Evolutionary conservation across 768 basidiomycete genomes (phyloP), one percentile per base, ranked within the genome.

Genomic region (Hygrocybe coccinea): DNA sequence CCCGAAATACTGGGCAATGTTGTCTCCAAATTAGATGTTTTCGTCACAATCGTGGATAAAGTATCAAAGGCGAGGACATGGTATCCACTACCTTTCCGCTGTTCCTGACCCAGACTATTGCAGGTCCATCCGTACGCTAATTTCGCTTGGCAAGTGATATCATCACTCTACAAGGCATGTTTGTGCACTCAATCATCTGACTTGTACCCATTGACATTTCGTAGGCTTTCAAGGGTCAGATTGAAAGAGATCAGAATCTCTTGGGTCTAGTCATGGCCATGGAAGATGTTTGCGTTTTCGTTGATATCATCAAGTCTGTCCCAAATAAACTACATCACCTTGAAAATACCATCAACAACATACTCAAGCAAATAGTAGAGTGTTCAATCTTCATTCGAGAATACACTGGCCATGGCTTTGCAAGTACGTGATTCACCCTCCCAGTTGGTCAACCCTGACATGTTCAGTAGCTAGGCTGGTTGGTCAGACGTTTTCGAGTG

Each of bases 341-440:
- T 1, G 66, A 74, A 41, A 55, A 58, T 35, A 62, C 58, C 11
- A 64, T 74, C 45, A 54, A 56, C 5, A 55, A 54, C 1, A 58
- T 73, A 21, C 46, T 69, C 2, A 59, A 63, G 8, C 73, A 73
- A 49, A 73, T 70, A 0, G 61, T 71, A 3, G 73, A 74, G 60
- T 73, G 72, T 33, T 64, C 57, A 14, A 62, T 74, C 52, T 73
- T 73, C 52, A 59, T 73, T 50, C 71, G 64, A 9, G 73, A 73
- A 54, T 73, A 68, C 38, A 64, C 62, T 52, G 70, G 71, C 0
- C 58, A 66, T 50, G 70, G 72, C 9, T 73, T 74, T 39, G 62
- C 63, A 59, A 55, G 73, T 74, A 43, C 5, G 51, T 19, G 14
- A 57, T 17, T 41, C 21, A 38, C 5, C 5, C 48, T 17, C 48